Evolutionary conservation across 148 eudicot species (phyloP).

Genomic region (Vaccinium myrtillus): DNA sequence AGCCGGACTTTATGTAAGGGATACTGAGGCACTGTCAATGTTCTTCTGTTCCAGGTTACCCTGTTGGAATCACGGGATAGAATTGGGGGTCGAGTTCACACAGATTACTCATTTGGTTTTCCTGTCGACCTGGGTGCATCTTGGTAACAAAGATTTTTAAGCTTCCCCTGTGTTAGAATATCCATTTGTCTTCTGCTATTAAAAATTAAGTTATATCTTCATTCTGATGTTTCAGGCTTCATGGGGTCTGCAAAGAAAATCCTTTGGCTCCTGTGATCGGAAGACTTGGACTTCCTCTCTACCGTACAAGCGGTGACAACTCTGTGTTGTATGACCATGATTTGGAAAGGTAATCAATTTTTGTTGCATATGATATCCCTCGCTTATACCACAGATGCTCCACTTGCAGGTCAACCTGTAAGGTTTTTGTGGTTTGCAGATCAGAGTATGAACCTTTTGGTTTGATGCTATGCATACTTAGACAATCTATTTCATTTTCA

Average conservation of each 20-base stretch:
- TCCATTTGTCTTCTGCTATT: neutral
- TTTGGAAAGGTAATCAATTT: conserved; percentile 67
- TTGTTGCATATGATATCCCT: too few species aligned
- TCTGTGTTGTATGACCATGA: conserved; percentile 98
- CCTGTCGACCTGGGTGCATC: conserved; percentile 98
- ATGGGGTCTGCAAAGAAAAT: conserved; percentile 95
- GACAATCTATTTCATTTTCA: conserved; percentile 29
- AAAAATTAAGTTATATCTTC: neutral
- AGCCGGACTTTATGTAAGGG: neutral
- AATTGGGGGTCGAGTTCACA: conserved; percentile 94
- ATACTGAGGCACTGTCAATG: neutral
- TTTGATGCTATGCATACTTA: neutral
- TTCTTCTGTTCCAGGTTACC: conserved; percentile 50
- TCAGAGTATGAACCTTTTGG: neutral
- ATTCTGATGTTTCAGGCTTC: conserved; percentile 62
- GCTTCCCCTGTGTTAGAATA: neutral
- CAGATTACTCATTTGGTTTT: conserved; percentile 93
- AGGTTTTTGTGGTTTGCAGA: neutral
- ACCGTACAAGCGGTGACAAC: conserved; percentile 96
- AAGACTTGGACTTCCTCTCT: conserved; percentile 92
- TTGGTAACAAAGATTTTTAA: conserved; percentile 47
- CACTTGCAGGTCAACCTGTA: neutral
- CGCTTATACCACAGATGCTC: neutral
- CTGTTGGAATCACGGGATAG: conserved; percentile 91
- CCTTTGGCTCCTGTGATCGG: conserved; percentile 95